A percentile compares a stretch with the other conserved stretches of the same genome.
phyloP scores from a whole-genome alignment of 2,329 filamentous ascomycete species.

The Trichoderma pleuroti region DNA sequence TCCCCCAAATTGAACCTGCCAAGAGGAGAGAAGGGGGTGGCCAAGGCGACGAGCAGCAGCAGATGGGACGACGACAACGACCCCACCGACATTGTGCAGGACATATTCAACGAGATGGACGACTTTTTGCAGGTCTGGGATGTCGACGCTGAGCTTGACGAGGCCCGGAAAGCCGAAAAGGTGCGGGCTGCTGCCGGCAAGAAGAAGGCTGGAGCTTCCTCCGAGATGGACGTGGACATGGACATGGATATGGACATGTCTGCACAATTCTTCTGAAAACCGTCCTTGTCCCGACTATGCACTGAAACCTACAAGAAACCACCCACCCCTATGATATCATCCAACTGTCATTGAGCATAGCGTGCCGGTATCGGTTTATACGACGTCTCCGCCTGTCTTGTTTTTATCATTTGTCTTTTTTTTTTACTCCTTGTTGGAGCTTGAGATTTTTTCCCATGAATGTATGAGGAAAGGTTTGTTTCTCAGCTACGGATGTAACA shows the following conservation, averaged over 20 bases:
- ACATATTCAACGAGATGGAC: slow-evolving; percentile 37
- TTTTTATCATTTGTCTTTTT: neutral
- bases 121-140: slow-evolving; percentile 36
- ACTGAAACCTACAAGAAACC: neutral
- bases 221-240: neutral
- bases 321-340: neutral
- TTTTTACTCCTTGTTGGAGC: neutral
- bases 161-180: slow-evolving; percentile 26
- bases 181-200: neutral
- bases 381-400: neutral
- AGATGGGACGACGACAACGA: slow-evolving; percentile 26
- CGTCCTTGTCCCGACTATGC: neutral
- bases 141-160: slow-evolving; percentile 36
- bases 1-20: neutral
- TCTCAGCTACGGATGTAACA: neutral
- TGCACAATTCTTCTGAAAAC: neutral
- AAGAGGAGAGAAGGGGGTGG: neutral
- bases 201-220: neutral
- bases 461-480: neutral
- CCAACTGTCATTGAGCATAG: neutral
- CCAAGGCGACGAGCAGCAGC: slow-evolving; percentile 18
- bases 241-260: neutral
- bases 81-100: slow-evolving; percentile 36
- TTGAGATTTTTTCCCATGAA: neutral
- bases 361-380: neutral